These are phyloP conservation scores for Pestalotiopsis fici DNA, from an alignment of 2,329 filamentous ascomycete species.

Conservation along the genomic window DNA sequence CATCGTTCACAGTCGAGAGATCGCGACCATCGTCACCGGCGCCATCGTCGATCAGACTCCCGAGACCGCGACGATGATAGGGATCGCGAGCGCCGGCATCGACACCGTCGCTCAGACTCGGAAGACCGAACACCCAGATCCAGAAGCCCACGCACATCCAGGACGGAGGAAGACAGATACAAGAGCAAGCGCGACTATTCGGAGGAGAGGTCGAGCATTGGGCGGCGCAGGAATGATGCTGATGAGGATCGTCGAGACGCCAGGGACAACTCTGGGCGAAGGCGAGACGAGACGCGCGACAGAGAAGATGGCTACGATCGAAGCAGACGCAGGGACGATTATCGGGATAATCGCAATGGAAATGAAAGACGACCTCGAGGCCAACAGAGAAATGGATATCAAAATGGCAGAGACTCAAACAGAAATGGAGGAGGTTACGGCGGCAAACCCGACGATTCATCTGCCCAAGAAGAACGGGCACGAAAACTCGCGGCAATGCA, in stretches of 20 bases:
- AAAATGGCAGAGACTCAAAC: slow-evolving; percentile 5
- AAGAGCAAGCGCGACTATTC: slow-evolving; percentile 21
- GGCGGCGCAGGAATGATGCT: slow-evolving; percentile 26
- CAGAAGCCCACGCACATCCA: slow-evolving; percentile 35
- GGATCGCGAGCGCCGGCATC: slow-evolving; percentile 40
- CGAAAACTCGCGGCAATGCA: slow-evolving; percentile 75
- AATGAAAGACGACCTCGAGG: background rate
- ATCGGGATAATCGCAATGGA: background rate
- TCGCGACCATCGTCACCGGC: slow-evolving; percentile 44
- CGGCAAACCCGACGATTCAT: slow-evolving; percentile 30
- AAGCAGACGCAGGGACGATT: background rate
- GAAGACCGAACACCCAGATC: slow-evolving; percentile 35
- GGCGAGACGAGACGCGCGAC: slow-evolving; percentile 10
- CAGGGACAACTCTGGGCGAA: slow-evolving; percentile 10
- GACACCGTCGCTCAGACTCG: slow-evolving; percentile 47
- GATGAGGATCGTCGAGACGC: slow-evolving; percentile 25
- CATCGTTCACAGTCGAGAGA: slow-evolving; percentile 33
- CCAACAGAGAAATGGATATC: slow-evolving; percentile 5
- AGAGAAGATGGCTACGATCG: slow-evolving; percentile 6
- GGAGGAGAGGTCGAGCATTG: slow-evolving; percentile 1
- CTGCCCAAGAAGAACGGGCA: slow-evolving; percentile 54
- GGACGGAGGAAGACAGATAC: slow-evolving; percentile 36
- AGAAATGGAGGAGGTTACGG: slow-evolving; percentile 23
- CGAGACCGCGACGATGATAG: slow-evolving; percentile 39
- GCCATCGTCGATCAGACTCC: slow-evolving; percentile 31